A percentile compares a stretch with the other conserved stretches of the same genome.
phyloP scores from a whole-genome alignment of 2,329 filamentous ascomycete species.

The Verticillium nubilum region DNA sequence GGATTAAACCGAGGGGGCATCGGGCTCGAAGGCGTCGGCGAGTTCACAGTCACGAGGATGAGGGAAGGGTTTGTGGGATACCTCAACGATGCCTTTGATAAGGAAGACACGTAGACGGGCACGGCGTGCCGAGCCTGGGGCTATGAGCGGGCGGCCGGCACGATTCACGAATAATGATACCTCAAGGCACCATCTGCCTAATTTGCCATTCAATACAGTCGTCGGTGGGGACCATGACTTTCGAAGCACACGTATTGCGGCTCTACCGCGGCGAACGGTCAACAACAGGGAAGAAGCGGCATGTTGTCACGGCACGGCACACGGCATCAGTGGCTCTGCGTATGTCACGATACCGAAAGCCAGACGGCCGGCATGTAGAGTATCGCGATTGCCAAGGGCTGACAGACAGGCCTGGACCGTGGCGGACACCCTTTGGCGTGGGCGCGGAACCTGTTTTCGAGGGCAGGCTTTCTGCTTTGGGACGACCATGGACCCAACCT shows the following conservation, averaged over 20 bases:
- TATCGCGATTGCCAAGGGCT: not conserved
- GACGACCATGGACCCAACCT: not conserved
- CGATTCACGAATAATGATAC: constrained; percentile 2
- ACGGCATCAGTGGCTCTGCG: not conserved
- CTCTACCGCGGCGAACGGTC: no score
- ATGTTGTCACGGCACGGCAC: not conserved
- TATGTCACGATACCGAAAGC: not conserved
- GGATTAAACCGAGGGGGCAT: constrained; percentile 68
- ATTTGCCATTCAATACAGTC: no score
- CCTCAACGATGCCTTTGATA: constrained; percentile 60
- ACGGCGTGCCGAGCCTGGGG: not conserved
- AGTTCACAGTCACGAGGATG: constrained; percentile 48
- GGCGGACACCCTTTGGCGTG: not conserved
- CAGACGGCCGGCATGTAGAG: not conserved
- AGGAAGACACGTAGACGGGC: constrained; percentile 43
- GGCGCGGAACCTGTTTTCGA: not conserved
- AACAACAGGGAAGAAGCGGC: not conserved
- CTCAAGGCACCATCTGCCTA: not conserved
- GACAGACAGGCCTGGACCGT: not conserved
- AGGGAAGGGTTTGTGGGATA: constrained; percentile 61
- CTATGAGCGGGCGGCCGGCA: not conserved
- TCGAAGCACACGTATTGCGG: no score
- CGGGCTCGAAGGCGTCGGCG: constrained; percentile 49
- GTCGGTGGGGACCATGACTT: no score
- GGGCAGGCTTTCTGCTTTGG: not conserved